Conservation (phyloP, 2,329 filamentous ascomycete species). For the Penicillium digitatum region DNA sequence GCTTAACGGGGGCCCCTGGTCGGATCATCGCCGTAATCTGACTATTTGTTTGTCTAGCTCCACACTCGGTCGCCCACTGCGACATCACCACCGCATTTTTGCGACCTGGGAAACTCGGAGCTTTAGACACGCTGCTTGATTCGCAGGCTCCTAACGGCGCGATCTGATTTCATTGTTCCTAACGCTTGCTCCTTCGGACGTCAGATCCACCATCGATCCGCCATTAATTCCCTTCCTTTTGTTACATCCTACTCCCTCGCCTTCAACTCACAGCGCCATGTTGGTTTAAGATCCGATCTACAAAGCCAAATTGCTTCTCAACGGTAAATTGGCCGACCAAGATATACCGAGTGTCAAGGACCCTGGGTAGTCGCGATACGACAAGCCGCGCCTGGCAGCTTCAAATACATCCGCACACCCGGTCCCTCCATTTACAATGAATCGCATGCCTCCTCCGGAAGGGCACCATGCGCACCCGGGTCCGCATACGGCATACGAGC, state of each 20-base stretch:
- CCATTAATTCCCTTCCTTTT: background rate
- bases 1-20: slow-evolving; percentile 8
- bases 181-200: background rate
- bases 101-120: slow-evolving; percentile 6
- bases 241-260: background rate
- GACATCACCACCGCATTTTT: slow-evolving; percentile 17
- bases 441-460: slow-evolving; percentile 33
- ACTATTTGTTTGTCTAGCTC: slow-evolving; percentile 22
- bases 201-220: background rate
- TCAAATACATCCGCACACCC: background rate
- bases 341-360: background rate
- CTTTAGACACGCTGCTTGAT: slow-evolving; percentile 3
- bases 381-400: background rate
- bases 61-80: slow-evolving; percentile 8
- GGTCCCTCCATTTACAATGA: slow-evolving; percentile 19
- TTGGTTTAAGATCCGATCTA: background rate
- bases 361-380: background rate
- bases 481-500: slow-evolving; percentile 30
- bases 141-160: slow-evolving; percentile 1
- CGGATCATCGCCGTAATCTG: slow-evolving; percentile 15
- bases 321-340: background rate
- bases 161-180: slow-evolving; percentile 14
- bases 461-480: slow-evolving; percentile 27
- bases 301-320: background rate
- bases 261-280: background rate